Conservation (phyloP, 257 asterid genomes). For the Coffea canephora region DNA sequence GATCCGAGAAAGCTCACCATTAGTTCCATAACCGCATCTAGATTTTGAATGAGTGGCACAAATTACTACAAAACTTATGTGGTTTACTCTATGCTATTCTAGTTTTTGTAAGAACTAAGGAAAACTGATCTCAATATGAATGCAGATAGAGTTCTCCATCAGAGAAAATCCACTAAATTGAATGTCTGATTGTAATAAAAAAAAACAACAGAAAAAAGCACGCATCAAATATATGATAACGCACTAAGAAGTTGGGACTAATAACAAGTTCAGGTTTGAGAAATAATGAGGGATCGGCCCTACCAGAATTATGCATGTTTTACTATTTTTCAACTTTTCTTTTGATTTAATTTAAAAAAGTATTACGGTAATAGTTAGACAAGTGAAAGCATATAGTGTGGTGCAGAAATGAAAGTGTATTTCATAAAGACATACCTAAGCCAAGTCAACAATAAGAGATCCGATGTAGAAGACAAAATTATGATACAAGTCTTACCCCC, state of each 20-base stretch:
- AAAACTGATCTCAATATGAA: too few relatives aligned
- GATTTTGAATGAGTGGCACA: not conserved
- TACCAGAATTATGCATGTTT: not conserved
- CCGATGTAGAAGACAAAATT: constrained; percentile 1
- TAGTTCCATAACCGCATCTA: not conserved
- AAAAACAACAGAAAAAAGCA: not conserved
- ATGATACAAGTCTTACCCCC: constrained; percentile 58
- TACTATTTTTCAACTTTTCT: not conserved
- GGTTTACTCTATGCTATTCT: not conserved
- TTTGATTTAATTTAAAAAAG: not conserved
- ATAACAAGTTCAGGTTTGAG: not conserved
- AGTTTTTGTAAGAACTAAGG: not conserved
- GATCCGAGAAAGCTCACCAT: not conserved
- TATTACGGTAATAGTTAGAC: not conserved
- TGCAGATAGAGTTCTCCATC: not conserved
- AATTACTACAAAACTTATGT: not conserved
- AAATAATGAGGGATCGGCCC: not conserved
- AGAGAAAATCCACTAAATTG: not conserved
- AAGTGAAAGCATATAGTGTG: not conserved
- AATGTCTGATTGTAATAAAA: not conserved
- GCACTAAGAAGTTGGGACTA: not conserved
- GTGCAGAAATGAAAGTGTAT: not conserved
- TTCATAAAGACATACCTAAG: not conserved
- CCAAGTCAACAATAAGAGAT: constrained; percentile 3
- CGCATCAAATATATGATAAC: not conserved